These are phyloP conservation scores for Galerina sulciceps DNA, from an alignment of 768 basidiomycete species.

Conservation along the genomic window DNA sequence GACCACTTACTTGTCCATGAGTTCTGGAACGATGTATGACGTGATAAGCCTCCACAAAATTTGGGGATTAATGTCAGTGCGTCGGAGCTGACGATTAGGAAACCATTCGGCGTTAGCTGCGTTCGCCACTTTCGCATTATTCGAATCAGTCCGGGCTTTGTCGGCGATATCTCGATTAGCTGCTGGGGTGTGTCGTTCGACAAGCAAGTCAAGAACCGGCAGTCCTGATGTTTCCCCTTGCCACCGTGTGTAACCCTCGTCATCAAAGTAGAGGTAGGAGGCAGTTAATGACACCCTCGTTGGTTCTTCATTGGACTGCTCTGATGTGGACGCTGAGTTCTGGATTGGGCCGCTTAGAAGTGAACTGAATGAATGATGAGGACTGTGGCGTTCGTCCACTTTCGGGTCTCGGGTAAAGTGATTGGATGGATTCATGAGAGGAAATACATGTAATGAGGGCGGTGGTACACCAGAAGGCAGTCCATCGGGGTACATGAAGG, in stretches of 20 bases:
- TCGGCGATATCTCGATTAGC: constrained; percentile 28
- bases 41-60: constrained; percentile 87
- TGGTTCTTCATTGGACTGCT: constrained; percentile 43
- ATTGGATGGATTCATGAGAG: constrained; percentile 80
- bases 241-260: constrained; percentile 87
- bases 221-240: constrained; percentile 94
- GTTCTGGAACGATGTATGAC: constrained; percentile 81
- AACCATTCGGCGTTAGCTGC: constrained; percentile 69
- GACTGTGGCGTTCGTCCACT: constrained; percentile 48
- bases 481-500: constrained; percentile 45
- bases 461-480: constrained; percentile 70
- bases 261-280: constrained; percentile 85
- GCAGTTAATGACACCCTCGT: constrained; percentile 71
- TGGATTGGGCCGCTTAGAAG: constrained; percentile 40
- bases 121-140: constrained; percentile 32
- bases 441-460: constrained; percentile 76
- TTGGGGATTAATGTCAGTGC: constrained; percentile 85
- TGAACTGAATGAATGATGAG: constrained; percentile 42
- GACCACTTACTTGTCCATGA: constrained; percentile 86
- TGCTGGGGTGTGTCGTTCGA: constrained; percentile 64
- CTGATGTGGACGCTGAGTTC: constrained; percentile 40
- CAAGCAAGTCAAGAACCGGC: constrained; percentile 82
- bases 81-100: constrained; percentile 76
- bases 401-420: constrained; percentile 64
- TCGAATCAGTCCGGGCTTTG: constrained; percentile 26